These are phyloP conservation scores for Diaporthe velutina DNA, from an alignment of 2,329 filamentous ascomycete genomes.

Conservation along the genomic window DNA sequence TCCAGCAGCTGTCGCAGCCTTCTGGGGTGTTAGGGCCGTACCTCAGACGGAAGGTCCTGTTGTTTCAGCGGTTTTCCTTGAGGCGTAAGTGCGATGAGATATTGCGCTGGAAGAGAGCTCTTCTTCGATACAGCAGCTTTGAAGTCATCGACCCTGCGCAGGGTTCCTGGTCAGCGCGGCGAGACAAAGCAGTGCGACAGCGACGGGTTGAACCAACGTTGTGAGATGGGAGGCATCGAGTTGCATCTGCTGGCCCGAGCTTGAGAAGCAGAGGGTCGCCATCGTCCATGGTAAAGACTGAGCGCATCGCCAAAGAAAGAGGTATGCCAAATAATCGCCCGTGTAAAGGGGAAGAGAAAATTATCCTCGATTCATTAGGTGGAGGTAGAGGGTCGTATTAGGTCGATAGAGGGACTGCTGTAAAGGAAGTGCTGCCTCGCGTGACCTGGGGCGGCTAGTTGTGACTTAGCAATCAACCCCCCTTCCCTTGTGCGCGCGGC, in stretches of 20 bases:
- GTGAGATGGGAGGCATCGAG: constrained; percentile 82
- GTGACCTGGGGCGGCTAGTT: constrained; percentile 25
- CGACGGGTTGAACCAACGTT: constrained; percentile 68
- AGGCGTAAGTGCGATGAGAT: constrained; percentile 88
- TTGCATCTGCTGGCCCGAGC: constrained; percentile 87
- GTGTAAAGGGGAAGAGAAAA: not conserved
- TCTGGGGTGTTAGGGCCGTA: constrained; percentile 52
- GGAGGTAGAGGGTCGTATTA: constrained; percentile 10
- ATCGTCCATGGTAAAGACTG: constrained; percentile 35
- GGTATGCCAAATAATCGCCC: not conserved
- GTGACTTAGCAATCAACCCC: constrained; percentile 17
- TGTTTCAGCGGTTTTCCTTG: constrained; percentile 87
- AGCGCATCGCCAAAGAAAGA: constrained; percentile 18
- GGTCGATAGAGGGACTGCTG: not conserved
- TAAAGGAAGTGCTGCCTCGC: constrained; percentile 10
- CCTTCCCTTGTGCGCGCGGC: constrained; percentile 14
- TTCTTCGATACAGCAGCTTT: constrained; percentile 83
- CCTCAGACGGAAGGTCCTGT: constrained; percentile 85
- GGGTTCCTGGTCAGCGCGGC: constrained; percentile 41
- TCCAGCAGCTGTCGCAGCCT: not conserved
- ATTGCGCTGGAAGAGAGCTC: constrained; percentile 79
- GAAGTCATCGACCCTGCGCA: constrained; percentile 81
- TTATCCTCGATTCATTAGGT: constrained; percentile 14
- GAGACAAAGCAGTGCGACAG: constrained; percentile 41
- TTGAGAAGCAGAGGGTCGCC: constrained; percentile 51